phyloP scores from a whole-genome alignment of 1,139 yeast species.

The Geotrichum klebahnii region DNA sequence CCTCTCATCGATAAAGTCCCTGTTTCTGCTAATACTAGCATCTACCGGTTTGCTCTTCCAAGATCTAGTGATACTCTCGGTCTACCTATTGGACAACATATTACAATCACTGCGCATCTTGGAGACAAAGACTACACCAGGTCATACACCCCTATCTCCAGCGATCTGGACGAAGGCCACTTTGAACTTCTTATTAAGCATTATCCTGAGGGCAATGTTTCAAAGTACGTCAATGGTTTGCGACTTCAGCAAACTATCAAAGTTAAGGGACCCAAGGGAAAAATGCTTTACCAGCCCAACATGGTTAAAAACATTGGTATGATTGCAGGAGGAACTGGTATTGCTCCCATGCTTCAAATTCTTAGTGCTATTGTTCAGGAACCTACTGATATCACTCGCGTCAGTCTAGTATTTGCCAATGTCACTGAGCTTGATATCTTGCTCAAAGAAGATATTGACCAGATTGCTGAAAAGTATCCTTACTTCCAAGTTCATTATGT shows the following conservation, averaged over 20 bases:
- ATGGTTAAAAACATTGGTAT: constrained; percentile 68
- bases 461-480: constrained; percentile 56
- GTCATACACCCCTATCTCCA: constrained; percentile 87
- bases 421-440: constrained; percentile 70
- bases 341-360: constrained; percentile 88
- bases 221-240: constrained; percentile 65
- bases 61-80: constrained; percentile 68
- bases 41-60: constrained; percentile 80
- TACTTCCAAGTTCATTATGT: constrained; percentile 71
- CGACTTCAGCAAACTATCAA: constrained; percentile 61
- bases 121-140: constrained; percentile 80
- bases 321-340: constrained; percentile 94
- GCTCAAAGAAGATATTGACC: constrained; percentile 71
- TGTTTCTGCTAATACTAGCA: constrained; percentile 71
- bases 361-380: constrained; percentile 69
- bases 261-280: constrained; percentile 89
- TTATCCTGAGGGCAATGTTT: constrained; percentile 80
- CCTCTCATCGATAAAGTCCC: constrained; percentile 73
- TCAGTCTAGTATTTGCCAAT: constrained; percentile 67
- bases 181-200: constrained; percentile 84
- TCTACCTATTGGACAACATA: constrained; percentile 89
- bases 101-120: constrained; percentile 50
- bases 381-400: constrained; percentile 70
- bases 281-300: constrained; percentile 75
- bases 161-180: constrained; percentile 70